A percentile compares a stretch with the other conserved stretches of the same genome.
Evolutionary conservation across 768 basidiomycete genomes (phyloP).

Genomic region (Pisolithus microcarpus): DNA sequence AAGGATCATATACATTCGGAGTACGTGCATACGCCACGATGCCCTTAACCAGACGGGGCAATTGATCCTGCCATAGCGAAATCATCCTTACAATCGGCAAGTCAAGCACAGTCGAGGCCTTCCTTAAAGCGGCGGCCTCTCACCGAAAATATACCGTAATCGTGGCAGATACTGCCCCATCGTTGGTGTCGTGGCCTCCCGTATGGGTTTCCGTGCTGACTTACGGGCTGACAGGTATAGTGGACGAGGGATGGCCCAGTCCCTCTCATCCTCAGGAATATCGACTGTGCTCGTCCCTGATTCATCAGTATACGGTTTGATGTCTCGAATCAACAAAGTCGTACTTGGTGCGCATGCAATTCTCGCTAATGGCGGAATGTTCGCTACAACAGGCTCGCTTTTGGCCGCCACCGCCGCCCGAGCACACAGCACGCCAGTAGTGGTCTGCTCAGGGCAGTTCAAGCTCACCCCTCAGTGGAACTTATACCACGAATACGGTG

Average conservation of each 20-base stretch:
- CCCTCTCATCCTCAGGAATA: constrained; percentile 71
- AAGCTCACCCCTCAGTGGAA: constrained; percentile 93
- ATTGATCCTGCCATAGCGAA: constrained; percentile 48
- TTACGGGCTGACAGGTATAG: constrained; percentile 48
- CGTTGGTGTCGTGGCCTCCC: constrained; percentile 42
- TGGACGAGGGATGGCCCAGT: constrained; percentile 78
- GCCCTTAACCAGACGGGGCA: not conserved
- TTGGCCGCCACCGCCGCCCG: constrained; percentile 82
- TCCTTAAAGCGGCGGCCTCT: constrained; percentile 85
- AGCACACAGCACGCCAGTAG: constrained; percentile 85
- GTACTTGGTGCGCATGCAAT: constrained; percentile 93
- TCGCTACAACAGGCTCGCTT: constrained; percentile 79
- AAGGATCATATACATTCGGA: constrained; percentile 98
- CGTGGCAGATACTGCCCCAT: constrained; percentile 91
- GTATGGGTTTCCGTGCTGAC: constrained; percentile 4
- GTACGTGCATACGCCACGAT: constrained; percentile 40
- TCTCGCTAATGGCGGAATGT: constrained; percentile 94
- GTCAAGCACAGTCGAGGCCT: constrained; percentile 89
- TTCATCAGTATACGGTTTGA: constrained; percentile 89
- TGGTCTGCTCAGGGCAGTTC: constrained; percentile 93
- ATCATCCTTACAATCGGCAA: constrained; percentile 92
- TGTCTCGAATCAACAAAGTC: constrained; percentile 96
- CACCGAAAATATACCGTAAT: constrained; percentile 93
- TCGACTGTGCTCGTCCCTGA: constrained; percentile 97
- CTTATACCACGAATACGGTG: constrained; percentile 78